Evolutionary conservation across 2,329 filamentous ascomycete genomes (phyloP), one percentile per base, ranked within the genome.

Genomic region (Xylariales sp.): DNA sequence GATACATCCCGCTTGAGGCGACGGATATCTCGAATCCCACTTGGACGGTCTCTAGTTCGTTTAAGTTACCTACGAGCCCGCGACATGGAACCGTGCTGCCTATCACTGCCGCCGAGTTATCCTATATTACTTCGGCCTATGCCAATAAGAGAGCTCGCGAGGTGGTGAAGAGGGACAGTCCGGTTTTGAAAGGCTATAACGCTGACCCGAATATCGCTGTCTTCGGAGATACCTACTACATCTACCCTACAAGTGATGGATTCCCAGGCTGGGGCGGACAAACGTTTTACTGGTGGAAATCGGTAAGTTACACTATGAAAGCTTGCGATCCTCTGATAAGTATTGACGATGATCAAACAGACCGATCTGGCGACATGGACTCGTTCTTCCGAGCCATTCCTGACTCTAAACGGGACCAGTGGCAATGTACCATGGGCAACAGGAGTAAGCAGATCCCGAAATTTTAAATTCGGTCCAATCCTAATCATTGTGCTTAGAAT

Each of bases 341-440:
- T 5, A n/a, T 36, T 50, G 18, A 23, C 32, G 5, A 4, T 7
- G 34, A 6, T 10, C 16, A 23, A 28, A 62, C 49, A 73, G 71
- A 69, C 71, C 3, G 78, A 85, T 62, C 78, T 85, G 1, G 78
- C 80, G 0, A 70, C 74, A 18, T 85, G 83, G 83, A 80, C 77
- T 1, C 78, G 81, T 30, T 76, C 79, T 3, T 72, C 77, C 0
- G 58, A 81, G 14, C 82, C 83, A 0, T 80, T 85, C 70, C 78
- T 85, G 23, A 80, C 78, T 0, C 80, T 85, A 1, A 80, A 84
- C 49, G 82, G 82, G n/a, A 76, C 78, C 0, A 76, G 74, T 30
- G 83, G 83, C 10, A 84, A 90, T 64, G 83, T 91, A 0, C 87
- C 88, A 1, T 91, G 89, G 89, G 88, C 87, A 0, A 84, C 82